Conservation (phyloP, 331 rosid species). For the Arachis monticola region DNA sequence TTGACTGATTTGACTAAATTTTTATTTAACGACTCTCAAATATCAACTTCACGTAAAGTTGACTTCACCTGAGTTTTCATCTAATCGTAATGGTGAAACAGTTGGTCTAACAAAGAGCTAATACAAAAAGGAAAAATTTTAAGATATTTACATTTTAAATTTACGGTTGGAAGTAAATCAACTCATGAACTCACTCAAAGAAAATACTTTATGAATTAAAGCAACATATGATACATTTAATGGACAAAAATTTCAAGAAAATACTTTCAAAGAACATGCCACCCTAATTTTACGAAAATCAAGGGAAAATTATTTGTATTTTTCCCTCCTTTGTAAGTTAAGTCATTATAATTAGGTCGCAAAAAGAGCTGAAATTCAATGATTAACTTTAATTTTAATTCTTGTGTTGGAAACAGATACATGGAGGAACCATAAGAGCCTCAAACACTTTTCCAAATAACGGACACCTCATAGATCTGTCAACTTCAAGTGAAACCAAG, state of each 20-base stretch:
- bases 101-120: slow-evolving; percentile 21
- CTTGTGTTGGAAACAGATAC: slow-evolving; percentile 57
- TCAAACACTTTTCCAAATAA: slow-evolving; percentile 65
- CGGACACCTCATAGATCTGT: slow-evolving; percentile 67
- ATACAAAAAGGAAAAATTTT: background rate
- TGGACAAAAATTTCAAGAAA: too few relatives aligned
- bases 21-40: too few relatives aligned
- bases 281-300: slow-evolving; percentile 24
- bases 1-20: too few relatives aligned
- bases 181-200: too few relatives aligned
- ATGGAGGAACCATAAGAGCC: slow-evolving; percentile 87
- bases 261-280: background rate
- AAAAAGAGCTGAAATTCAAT: slow-evolving; percentile 24
- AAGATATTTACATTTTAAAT: too few relatives aligned
- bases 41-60: too few relatives aligned
- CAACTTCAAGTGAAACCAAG: slow-evolving; percentile 37
- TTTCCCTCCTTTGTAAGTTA: background rate
- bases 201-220: too few relatives aligned
- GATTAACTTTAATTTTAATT: background rate
- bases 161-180: too few relatives aligned
- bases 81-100: background rate
- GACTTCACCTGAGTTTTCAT: too few relatives aligned
- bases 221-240: too few relatives aligned
- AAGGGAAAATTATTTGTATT: background rate
- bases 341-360: slow-evolving; percentile 12